Evolutionary conservation across 2,329 filamentous ascomycete genomes (phyloP), one percentile per base, ranked within the genome.

Genomic region (Ceratocystis lukuohia): DNA sequence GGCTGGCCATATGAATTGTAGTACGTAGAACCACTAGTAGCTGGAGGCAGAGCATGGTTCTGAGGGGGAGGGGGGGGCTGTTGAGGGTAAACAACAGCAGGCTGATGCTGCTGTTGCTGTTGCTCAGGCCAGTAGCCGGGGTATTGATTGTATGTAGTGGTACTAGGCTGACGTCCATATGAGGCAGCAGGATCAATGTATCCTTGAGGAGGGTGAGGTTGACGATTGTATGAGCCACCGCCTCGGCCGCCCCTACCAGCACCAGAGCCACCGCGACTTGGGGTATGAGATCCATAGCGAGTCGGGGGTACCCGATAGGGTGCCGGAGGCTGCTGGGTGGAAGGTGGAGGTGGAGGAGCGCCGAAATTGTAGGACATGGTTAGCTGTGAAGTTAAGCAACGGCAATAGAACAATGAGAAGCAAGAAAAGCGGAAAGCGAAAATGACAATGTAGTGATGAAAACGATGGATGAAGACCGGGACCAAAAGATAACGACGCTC

Each of bases 61-160:
- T 44, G 25, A 41, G 61, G 22, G 37, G 41, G 57, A 17, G 63
- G 46, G 25, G 61, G 65, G 17, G 62, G 53, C 10, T 67, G 65
- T 41, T 65, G 66, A 45, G 41, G 61, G 41, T 67, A 63, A 45
- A 56, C 56, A 10, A 57, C 61, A 62, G 66, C 45, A 15, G 66
- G 66, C 37, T 61, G 62, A n/a, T 65, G 62, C 20, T 56, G 50
- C 50, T 56, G 66, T n/a, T 62, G 63, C 12, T 56, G 66, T 28
- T 67, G 63, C 22, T 30, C 46, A 4, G 66, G 15, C 66, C 66
- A 67, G 59, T 67, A 67, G 30, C 46, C 57, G 48, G 82, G 78
- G 71, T 84, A 85, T 73, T 82, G 83, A 70, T 84, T 84, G 70
- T 81, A 82, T 68, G 79, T 76, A 41, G 80, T 74, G 62, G 81